phyloP scores from a whole-genome alignment of 2,329 filamentous ascomycete genomes.

The Scleromitrula shiraiana region DNA sequence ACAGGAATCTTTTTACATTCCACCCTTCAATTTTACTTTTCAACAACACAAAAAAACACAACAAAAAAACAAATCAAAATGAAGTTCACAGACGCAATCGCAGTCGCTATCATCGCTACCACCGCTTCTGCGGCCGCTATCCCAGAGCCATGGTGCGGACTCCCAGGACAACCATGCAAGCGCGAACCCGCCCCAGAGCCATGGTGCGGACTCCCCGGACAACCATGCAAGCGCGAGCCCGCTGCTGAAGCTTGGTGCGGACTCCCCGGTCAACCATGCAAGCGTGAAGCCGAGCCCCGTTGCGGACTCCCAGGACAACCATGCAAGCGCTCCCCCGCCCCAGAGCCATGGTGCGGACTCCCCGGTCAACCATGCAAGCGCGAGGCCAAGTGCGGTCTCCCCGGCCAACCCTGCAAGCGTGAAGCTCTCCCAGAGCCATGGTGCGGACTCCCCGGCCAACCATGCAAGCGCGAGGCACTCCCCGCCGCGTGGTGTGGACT shows the following conservation, averaged over 20 bases:
- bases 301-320: conserved; percentile 16
- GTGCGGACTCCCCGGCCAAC: conserved; percentile 10
- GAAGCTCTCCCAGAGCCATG: conserved; percentile 17
- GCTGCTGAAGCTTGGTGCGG: conserved; percentile 18
- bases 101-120: conserved; percentile 8
- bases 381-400: not conserved
- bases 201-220: conserved; percentile 4
- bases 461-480: conserved; percentile 4
- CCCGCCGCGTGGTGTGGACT: conserved; percentile 5
- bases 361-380: conserved; percentile 8
- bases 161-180: conserved; percentile 7
- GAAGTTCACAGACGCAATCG: conserved; percentile 11
- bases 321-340: conserved; percentile 14
- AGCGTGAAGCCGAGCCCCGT: not conserved
- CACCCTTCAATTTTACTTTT: conserved; percentile 2
- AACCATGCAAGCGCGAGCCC: conserved; percentile 8
- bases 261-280: conserved; percentile 7
- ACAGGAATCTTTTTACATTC: not conserved
- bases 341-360: conserved; percentile 7
- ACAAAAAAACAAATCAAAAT: not conserved
- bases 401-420: conserved; percentile 9
- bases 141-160: conserved; percentile 8
- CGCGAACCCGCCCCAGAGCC: not conserved
- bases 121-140: conserved; percentile 4
- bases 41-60: not conserved